Evolutionary conservation across 2,329 filamentous ascomycete species (phyloP).

Genomic region (Ceratocystis cubensis): DNA sequence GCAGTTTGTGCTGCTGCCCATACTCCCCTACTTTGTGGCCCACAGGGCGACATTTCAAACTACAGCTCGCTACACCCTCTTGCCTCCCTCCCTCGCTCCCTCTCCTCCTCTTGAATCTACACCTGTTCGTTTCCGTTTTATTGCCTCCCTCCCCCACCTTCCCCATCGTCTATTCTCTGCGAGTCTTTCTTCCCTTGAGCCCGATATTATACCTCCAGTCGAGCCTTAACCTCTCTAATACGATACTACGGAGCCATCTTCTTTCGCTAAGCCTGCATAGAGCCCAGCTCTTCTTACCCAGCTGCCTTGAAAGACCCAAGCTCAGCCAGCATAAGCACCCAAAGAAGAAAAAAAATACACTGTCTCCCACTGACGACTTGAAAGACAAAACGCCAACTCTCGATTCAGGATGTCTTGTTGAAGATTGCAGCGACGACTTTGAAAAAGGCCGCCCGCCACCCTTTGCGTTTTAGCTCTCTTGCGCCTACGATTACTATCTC

Average conservation of each 20-base stretch:
- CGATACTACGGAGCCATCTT: too few species aligned
- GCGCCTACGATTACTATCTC: not conserved
- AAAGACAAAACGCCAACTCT: not conserved
- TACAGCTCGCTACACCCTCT: not conserved
- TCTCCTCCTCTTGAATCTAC: not conserved
- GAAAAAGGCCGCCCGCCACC: not conserved
- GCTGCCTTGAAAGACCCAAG: not conserved
- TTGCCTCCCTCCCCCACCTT: not conserved
- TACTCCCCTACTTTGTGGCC: not conserved
- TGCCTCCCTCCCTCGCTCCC: not conserved
- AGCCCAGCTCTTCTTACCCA: not conserved
- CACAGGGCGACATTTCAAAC: not conserved
- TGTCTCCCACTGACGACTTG: not conserved
- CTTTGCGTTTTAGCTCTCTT: not conserved
- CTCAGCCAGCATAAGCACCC: not conserved
- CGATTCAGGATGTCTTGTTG: not conserved
- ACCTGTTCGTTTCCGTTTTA: constrained; percentile 14
- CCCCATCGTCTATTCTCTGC: not conserved
- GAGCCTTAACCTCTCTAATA: not conserved
- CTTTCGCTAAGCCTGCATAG: not conserved
- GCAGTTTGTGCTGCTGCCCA: not conserved
- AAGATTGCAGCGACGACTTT: constrained; percentile 1
- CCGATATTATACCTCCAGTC: not conserved
- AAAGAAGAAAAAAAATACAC: not conserved
- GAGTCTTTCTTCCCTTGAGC: not conserved